These are phyloP conservation scores for Blastobotrys persicus DNA, from an alignment of 1,139 yeast species.

Conservation along the genomic window DNA sequence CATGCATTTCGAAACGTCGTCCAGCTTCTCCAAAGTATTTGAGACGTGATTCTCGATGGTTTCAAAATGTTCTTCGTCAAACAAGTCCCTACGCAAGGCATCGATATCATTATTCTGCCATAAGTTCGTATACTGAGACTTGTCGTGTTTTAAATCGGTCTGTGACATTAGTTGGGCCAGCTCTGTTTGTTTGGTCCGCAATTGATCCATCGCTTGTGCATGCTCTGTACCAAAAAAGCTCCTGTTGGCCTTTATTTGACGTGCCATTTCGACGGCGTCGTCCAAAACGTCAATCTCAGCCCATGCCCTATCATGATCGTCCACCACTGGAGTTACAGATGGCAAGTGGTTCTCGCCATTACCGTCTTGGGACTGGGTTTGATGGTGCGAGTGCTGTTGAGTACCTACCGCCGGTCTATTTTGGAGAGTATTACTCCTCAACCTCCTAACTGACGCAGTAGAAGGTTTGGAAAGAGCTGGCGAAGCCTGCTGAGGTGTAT, in stretches of 20 bases:
- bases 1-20: conserved; percentile 44
- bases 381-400: background rate
- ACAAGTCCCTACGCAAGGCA: conserved; percentile 39
- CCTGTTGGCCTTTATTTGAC: conserved; percentile 50
- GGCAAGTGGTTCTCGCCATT: conserved; percentile 26
- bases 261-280: conserved; percentile 69
- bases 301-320: conserved; percentile 71
- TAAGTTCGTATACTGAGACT: conserved; percentile 28
- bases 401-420: background rate
- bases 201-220: conserved; percentile 51
- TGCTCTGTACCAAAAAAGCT: conserved; percentile 65
- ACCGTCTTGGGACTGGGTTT: background rate
- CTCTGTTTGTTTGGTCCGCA: conserved; percentile 60
- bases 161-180: conserved; percentile 55
- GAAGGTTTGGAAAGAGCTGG: background rate
- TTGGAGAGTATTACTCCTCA: background rate
- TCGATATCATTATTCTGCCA: conserved; percentile 39
- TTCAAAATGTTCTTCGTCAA: conserved; percentile 46
- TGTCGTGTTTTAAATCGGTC: conserved; percentile 32
- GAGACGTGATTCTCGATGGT: conserved; percentile 42
- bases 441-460: conserved; percentile 1
- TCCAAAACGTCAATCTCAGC: conserved; percentile 84
- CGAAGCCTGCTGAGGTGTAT: background rate
- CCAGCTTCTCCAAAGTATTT: conserved; percentile 43
- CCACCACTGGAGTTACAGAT: conserved; percentile 35